A percentile compares a stretch with the other conserved stretches of the same genome.
phyloP scores from a whole-genome alignment of 768 basidiomycete genomes.

The Russula sp. region DNA sequence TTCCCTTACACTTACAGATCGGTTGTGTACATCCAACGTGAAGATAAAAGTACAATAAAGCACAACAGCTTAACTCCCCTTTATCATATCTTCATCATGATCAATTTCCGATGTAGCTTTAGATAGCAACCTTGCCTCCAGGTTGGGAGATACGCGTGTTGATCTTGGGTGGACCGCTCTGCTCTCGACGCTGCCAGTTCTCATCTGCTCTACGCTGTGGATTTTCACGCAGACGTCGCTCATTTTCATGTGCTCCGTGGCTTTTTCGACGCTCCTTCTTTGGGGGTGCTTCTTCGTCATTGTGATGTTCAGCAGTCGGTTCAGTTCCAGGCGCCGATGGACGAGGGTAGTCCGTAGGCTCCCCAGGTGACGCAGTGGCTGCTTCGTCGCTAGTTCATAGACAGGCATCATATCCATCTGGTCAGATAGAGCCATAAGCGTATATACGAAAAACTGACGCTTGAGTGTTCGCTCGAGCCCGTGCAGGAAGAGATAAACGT shows the following conservation, averaged over 20 bases:
- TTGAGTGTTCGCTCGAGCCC: constrained; percentile 7
- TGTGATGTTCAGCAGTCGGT: constrained; percentile 5
- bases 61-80: not conserved
- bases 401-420: not conserved
- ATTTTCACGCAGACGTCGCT: constrained; percentile 19
- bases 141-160: constrained; percentile 52
- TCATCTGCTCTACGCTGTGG: constrained; percentile 17
- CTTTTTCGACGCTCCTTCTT: constrained; percentile 18
- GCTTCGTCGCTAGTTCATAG: constrained; percentile 10
- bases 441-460: constrained; percentile 6
- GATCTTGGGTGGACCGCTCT: constrained; percentile 23
- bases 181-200: constrained; percentile 19
- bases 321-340: constrained; percentile 15
- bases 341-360: constrained; percentile 22
- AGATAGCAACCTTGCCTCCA: constrained; percentile 37
- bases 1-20: not conserved
- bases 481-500: constrained; percentile 19
- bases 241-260: constrained; percentile 16
- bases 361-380: constrained; percentile 8
- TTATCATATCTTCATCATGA: not conserved
- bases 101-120: constrained; percentile 16
- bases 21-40: not conserved
- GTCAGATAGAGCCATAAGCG: not conserved
- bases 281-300: constrained; percentile 17
- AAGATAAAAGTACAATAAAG: not conserved